A percentile compares a stretch with the other conserved stretches of the same genome.
phyloP scores from a whole-genome alignment of 129 eudicot species.

The Chrysanthemum seticuspe region DNA sequence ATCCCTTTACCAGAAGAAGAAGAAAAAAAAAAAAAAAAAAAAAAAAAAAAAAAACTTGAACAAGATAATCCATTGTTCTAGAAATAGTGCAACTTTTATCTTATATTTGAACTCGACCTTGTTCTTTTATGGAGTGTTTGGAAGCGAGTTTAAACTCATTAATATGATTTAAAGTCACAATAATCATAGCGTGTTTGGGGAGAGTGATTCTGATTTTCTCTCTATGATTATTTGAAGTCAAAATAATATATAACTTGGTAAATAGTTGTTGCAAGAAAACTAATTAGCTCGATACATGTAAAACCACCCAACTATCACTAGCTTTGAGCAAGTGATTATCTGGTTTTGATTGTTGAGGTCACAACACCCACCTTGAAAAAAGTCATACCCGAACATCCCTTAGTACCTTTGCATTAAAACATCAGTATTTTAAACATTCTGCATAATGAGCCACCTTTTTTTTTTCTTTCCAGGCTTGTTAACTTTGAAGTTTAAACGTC shows the following conservation, averaged over 20 bases:
- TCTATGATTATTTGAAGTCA: too few species aligned
- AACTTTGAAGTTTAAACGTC: conserved; percentile 2
- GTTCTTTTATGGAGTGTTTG: neutral
- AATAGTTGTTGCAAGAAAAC: too few species aligned
- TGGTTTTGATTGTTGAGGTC: neutral
- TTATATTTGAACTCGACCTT: neutral
- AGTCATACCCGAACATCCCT: neutral
- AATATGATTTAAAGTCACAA: neutral
- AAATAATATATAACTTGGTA: too few species aligned
- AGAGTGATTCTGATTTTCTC: neutral
- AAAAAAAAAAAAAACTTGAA: too few species aligned
- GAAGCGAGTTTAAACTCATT: neutral
- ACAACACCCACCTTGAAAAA: neutral
- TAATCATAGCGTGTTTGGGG: neutral
- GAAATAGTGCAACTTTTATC: neutral
- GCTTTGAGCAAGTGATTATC: conserved; percentile 4
- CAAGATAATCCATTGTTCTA: neutral
- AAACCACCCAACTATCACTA: neutral
- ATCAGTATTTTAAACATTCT: neutral
- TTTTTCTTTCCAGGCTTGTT: neutral
- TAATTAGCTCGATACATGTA: neutral
- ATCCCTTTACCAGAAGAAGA: too few species aligned
- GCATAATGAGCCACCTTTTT: neutral
- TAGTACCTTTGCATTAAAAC: too few species aligned
- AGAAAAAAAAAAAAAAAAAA: too few species aligned